These are phyloP conservation scores for Penicillium crystallinum DNA, from an alignment of 495 filamentous ascomycete genomes.

Conservation along the genomic window DNA sequence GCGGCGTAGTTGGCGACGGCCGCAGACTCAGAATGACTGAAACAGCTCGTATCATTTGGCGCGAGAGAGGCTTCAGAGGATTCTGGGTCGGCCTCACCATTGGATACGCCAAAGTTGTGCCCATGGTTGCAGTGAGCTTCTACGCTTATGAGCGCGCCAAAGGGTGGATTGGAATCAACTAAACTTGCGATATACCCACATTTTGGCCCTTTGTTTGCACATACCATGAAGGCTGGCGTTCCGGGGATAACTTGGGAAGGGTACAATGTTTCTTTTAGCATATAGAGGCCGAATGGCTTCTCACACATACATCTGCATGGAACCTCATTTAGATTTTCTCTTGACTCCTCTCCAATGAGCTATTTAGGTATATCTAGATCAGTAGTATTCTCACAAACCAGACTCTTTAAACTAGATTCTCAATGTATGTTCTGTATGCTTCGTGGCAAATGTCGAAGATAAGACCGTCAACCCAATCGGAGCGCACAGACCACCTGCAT, in stretches of 20 bases:
- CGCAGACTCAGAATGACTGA: conserved; percentile 71
- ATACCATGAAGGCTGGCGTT: conserved; percentile 18
- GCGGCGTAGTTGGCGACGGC: conserved; percentile 87
- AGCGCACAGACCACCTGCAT: conserved; percentile 24
- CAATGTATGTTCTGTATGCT: not conserved
- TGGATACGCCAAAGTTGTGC: conserved; percentile 90
- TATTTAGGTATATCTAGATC: no score
- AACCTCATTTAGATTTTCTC: not conserved
- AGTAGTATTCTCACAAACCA: not conserved
- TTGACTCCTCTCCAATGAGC: no score
- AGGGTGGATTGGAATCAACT: conserved; percentile 61
- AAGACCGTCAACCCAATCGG: not conserved
- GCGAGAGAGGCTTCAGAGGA: conserved; percentile 70
- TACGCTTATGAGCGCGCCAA: conserved; percentile 81
- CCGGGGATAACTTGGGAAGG: conserved; percentile 10
- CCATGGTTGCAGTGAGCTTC: conserved; percentile 77
- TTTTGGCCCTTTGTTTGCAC: not conserved
- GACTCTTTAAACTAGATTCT: not conserved
- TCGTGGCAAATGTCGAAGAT: not conserved
- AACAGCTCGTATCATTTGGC: conserved; percentile 66
- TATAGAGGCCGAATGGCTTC: conserved; percentile 10
- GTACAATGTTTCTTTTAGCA: conserved; percentile 6
- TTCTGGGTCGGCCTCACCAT: conserved; percentile 94
- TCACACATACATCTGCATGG: conserved; percentile 12
- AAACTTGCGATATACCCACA: conserved; percentile 14